phyloP scores from a whole-genome alignment of 2,329 filamentous ascomycete species.

The Claviceps monticola region DNA sequence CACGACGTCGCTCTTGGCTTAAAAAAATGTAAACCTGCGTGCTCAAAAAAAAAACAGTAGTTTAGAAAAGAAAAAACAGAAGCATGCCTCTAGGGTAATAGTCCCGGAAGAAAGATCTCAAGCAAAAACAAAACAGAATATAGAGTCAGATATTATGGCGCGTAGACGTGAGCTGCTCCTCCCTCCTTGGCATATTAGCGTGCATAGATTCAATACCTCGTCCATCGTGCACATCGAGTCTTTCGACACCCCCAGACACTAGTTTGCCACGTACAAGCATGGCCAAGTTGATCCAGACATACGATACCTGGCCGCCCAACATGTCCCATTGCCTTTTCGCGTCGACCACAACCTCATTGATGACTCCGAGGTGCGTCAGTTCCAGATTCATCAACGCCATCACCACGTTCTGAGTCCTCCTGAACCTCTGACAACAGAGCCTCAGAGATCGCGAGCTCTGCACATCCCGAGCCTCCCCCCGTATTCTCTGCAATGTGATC shows the following conservation, averaged over 20 bases:
- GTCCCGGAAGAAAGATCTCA: background rate
- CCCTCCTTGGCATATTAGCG: background rate
- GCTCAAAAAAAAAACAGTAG: background rate
- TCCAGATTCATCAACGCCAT: constrained; percentile 5
- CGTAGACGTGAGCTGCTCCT: background rate
- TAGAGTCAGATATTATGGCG: background rate
- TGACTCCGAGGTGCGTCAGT: constrained; percentile 14
- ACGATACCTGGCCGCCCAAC: constrained; percentile 4
- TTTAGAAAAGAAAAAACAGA: background rate
- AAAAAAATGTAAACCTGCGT: background rate
- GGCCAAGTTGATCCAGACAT: background rate
- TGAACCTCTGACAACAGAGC: constrained; percentile 12
- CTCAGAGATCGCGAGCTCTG: constrained; percentile 13
- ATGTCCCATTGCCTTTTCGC: constrained; percentile 17
- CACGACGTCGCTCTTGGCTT: background rate
- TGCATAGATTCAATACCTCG: too few species aligned
- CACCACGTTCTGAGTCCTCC: constrained; percentile 9
- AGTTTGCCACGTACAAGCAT: too few species aligned
- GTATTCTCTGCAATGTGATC: constrained; percentile 23
- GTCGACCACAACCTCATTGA: constrained; percentile 24
- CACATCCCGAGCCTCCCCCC: constrained; percentile 10
- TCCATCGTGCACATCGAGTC: too few species aligned
- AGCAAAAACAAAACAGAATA: background rate
- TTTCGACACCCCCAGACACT: too few species aligned
- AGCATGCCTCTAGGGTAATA: background rate